Conservation (phyloP, 371 early-diverging fungal genomes). For the Mortierella sp. region DNA sequence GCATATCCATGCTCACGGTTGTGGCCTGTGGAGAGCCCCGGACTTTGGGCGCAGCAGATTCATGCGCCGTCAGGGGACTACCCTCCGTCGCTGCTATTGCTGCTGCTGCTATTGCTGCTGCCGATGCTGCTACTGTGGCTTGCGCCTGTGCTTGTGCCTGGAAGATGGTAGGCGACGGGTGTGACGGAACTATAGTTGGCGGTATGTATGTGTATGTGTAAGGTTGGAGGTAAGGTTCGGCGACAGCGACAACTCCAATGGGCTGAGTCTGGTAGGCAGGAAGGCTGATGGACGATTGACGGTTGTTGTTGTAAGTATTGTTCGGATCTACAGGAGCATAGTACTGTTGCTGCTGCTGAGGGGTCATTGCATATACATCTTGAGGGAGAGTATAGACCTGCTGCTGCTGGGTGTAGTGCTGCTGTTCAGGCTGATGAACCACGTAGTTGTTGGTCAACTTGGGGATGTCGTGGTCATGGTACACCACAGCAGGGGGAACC, state of each 20-base stretch:
- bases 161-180: not conserved
- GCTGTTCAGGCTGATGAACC: not conserved
- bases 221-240: not conserved
- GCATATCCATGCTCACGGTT: too few species aligned
- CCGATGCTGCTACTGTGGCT: too few species aligned
- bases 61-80: not conserved
- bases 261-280: not conserved
- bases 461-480: not conserved
- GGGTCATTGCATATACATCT: not conserved
- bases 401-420: not conserved
- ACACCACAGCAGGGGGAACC: not conserved
- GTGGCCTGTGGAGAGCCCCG: not conserved
- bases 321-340: not conserved
- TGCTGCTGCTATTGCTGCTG: too few species aligned
- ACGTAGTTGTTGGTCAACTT: not conserved
- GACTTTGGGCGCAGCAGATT: not conserved
- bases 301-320: not conserved
- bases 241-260: not conserved
- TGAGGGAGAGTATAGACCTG: not conserved
- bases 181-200: not conserved
- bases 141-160: not conserved
- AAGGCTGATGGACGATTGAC: not conserved
- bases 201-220: not conserved
- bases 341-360: not conserved
- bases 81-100: not conserved